phyloP scores from a whole-genome alignment of 495 filamentous ascomycete genomes.

The Platismatia glauca region DNA sequence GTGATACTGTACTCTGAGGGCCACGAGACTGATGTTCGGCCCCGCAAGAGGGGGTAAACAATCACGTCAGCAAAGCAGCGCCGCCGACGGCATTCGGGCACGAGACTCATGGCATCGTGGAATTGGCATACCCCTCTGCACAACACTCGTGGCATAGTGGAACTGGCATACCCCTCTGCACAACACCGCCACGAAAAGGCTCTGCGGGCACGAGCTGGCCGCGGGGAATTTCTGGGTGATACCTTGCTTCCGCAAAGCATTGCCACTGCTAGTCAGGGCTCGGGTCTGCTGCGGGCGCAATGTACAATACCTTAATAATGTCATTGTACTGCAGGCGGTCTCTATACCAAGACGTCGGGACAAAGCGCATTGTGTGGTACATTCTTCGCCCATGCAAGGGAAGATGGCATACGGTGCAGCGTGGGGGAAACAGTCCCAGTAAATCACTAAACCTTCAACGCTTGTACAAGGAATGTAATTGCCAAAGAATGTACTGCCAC shows the following conservation, averaged over 20 bases:
- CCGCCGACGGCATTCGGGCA: not conserved
- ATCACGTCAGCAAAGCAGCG: not conserved
- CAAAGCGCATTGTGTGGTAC: not conserved
- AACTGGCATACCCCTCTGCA: not conserved
- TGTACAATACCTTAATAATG: not conserved
- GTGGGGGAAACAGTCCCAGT: not conserved
- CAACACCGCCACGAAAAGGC: too few relatives aligned
- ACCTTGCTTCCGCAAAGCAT: not conserved
- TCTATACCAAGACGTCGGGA: too few relatives aligned
- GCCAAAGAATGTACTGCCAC: not conserved
- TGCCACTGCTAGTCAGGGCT: not conserved
- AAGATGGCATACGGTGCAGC: not conserved
- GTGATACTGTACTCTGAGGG: not conserved
- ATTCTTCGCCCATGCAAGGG: not conserved
- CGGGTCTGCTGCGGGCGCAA: not conserved
- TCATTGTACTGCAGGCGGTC: too few relatives aligned
- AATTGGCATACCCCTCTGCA: not conserved
- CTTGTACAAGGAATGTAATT: not conserved
- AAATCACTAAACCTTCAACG: not conserved
- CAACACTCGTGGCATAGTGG: too few relatives aligned
- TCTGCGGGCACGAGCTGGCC: not conserved
- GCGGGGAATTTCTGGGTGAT: not conserved
- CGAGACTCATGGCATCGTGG: not conserved
- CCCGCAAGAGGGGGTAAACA: not conserved
- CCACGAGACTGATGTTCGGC: not conserved